These are phyloP conservation scores for Alternaria gaisen DNA, from an alignment of 2,329 filamentous ascomycete genomes.

Conservation along the genomic window DNA sequence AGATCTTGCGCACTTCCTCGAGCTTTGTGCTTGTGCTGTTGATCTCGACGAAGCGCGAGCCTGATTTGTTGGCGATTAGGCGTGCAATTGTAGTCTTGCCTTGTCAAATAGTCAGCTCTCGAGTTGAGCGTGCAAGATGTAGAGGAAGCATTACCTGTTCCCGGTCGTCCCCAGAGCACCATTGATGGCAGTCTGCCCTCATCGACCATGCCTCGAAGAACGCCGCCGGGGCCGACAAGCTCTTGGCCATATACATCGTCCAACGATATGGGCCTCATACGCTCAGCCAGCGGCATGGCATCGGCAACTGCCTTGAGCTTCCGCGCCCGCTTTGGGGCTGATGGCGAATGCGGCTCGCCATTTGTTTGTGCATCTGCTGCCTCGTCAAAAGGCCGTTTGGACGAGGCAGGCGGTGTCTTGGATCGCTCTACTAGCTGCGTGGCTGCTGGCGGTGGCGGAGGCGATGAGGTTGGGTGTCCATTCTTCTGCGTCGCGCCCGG, in stretches of 20 bases:
- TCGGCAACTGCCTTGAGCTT: constrained; percentile 66
- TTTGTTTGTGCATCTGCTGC: constrained; percentile 21
- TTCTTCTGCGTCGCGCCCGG: constrained; percentile 30
- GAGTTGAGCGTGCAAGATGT: neutral
- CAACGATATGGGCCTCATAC: constrained; percentile 85
- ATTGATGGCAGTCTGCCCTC: constrained; percentile 88
- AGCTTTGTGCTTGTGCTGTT: constrained; percentile 92
- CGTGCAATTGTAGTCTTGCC: constrained; percentile 93
- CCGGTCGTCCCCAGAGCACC: constrained; percentile 88
- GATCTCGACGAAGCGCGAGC: constrained; percentile 85
- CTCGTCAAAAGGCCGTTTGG: constrained; percentile 39
- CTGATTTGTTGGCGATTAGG: constrained; percentile 83
- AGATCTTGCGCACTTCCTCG: constrained; percentile 90
- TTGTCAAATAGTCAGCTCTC: neutral
- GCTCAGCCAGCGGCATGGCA: constrained; percentile 86
- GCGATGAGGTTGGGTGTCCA: constrained; percentile 30
- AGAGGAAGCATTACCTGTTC: constrained; percentile 57
- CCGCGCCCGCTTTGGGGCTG: constrained; percentile 65
- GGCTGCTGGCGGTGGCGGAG: constrained; percentile 21
- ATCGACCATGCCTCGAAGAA: constrained; percentile 86
- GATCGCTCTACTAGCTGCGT: constrained; percentile 27
- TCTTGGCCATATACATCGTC: constrained; percentile 93
- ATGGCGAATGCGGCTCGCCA: constrained; percentile 46
- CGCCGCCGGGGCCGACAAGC: constrained; percentile 83
- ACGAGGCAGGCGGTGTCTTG: constrained; percentile 38